A percentile compares a stretch with the other conserved stretches of the same genome.
phyloP scores from a whole-genome alignment of 2,329 filamentous ascomycete species.

The Aureobasidium sp. region DNA sequence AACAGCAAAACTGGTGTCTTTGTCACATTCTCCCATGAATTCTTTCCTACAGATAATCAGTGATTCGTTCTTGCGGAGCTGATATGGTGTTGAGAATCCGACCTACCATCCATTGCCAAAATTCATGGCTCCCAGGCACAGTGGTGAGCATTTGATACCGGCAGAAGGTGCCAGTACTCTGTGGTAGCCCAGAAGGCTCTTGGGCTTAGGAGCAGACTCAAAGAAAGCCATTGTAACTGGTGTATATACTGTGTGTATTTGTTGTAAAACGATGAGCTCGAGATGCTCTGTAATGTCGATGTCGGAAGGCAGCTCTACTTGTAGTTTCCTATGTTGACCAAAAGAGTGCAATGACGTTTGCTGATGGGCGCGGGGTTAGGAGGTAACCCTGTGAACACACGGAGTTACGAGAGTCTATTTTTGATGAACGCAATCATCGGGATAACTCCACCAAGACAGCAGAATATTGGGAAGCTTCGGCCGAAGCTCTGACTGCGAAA shows the following conservation, averaged over 20 bases:
- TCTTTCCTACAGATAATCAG: constrained; percentile 26
- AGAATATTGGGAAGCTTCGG: not conserved
- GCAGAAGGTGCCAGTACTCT: constrained; percentile 18
- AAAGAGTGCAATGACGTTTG: not conserved
- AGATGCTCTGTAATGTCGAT: not conserved
- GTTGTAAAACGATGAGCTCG: not conserved
- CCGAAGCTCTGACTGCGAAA: not conserved
- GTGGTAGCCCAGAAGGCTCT: constrained; percentile 18
- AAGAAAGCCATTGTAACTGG: constrained; percentile 19
- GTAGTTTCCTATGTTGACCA: not conserved
- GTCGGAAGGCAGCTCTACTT: not conserved
- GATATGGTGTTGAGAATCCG: not conserved
- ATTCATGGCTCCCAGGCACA: constrained; percentile 56
- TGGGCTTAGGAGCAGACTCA: constrained; percentile 16
- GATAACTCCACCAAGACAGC: too few relatives aligned
- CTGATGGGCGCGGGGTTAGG: not conserved
- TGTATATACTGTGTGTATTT: too few relatives aligned
- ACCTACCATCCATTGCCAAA: constrained; percentile 51
- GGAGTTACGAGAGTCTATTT: not conserved
- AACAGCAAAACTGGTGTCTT: constrained; percentile 55
- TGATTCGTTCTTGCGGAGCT: too few relatives aligned
- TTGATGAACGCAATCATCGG: too few relatives aligned
- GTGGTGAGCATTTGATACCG: constrained; percentile 29
- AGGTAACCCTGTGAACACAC: not conserved
- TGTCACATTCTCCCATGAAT: constrained; percentile 58